These are phyloP conservation scores for Monocercomonoides exilis DNA, from an alignment of 78 protist species.

Conservation along the genomic window DNA sequence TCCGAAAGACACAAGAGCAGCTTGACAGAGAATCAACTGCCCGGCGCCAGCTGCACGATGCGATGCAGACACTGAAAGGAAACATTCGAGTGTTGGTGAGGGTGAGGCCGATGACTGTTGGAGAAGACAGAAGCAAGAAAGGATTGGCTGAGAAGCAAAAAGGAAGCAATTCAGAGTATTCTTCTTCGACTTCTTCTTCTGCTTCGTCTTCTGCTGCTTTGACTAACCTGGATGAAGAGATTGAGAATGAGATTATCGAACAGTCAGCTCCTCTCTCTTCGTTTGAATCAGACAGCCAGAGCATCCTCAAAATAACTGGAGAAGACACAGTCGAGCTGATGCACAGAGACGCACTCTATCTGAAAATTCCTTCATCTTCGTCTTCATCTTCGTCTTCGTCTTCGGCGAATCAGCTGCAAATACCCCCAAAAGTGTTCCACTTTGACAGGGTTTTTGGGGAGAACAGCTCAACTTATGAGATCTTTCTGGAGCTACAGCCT, in stretches of 20 bases:
- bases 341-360: not conserved
- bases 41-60: not conserved
- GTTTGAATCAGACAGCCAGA: not conserved
- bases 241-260: no score
- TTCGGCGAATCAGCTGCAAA: not conserved
- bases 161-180: not conserved
- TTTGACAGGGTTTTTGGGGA: not conserved
- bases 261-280: no score
- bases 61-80: not conserved
- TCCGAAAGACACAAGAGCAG: no score
- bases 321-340: not conserved
- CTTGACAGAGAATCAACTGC: not conserved
- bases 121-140: not conserved
- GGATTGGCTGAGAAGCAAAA: not conserved
- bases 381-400: not conserved
- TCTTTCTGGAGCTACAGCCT: not conserved
- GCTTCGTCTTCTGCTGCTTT: not conserved
- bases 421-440: no score
- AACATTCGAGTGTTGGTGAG: not conserved
- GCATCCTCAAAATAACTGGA: not conserved
- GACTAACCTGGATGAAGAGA: not conserved
- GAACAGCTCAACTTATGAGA: not conserved
- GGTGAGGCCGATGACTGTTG: not conserved
- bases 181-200: not conserved
- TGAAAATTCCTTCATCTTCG: not conserved